phyloP scores from a whole-genome alignment of 1,284 basidiomycete genomes.

The Salmacisia buchloeana region DNA sequence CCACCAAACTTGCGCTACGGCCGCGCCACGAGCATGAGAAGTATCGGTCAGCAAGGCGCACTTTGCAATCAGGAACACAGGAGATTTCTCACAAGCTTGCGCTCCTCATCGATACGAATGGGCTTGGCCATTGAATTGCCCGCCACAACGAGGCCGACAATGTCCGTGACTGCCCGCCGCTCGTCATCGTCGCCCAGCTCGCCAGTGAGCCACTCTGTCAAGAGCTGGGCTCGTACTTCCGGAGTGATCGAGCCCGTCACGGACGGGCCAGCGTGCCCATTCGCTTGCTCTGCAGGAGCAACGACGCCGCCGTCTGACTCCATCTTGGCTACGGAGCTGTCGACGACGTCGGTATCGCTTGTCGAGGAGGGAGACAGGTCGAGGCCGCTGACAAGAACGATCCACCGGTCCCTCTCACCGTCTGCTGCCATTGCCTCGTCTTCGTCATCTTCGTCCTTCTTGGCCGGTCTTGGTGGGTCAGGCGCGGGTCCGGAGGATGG shows the following conservation, averaged over 20 bases:
- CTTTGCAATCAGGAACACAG: background rate
- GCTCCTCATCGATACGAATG: constrained; percentile 53
- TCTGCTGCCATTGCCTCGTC: constrained; percentile 26
- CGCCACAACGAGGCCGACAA: constrained; percentile 60
- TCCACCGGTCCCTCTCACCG: constrained; percentile 60
- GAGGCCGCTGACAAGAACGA: constrained; percentile 78
- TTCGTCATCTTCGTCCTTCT: constrained; percentile 12
- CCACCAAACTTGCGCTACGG: background rate
- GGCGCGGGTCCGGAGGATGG: background rate
- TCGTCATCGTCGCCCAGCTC: constrained; percentile 55
- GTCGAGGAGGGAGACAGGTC: constrained; percentile 8
- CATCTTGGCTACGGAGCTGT: background rate
- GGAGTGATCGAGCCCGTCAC: background rate
- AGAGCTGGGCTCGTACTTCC: constrained; percentile 17
- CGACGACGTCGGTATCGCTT: background rate
- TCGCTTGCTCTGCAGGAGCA: background rate
- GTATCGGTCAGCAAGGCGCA: no score
- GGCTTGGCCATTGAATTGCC: constrained; percentile 73
- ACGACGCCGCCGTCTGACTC: background rate
- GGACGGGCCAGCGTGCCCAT: background rate
- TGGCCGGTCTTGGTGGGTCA: background rate
- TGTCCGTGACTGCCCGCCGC: background rate
- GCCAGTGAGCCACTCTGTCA: constrained; percentile 72
- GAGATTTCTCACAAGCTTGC: background rate
- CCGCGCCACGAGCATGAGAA: no score